Conservation (phyloP, 495 filamentous ascomycete genomes). For the Emericellopsis terricola region DNA sequence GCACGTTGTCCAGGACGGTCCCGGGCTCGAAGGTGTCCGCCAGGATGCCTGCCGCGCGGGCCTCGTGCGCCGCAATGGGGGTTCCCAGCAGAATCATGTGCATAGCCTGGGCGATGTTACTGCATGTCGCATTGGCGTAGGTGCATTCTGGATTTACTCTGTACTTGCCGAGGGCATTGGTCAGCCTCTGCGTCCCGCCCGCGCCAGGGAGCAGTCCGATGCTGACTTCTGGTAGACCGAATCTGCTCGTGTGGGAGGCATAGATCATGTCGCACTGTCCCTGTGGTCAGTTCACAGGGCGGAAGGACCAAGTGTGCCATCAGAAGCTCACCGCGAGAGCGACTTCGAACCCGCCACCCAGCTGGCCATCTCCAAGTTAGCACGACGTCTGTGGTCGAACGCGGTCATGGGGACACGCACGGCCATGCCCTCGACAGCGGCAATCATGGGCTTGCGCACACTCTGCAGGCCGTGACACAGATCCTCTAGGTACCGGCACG, state of each 20-base stretch:
- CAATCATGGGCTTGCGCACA: slow-evolving; percentile 15
- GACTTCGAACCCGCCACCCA: slow-evolving; percentile 19
- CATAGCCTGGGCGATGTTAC: slow-evolving; percentile 4
- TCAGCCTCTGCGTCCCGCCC: slow-evolving; percentile 23
- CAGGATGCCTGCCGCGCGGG: slow-evolving; percentile 1
- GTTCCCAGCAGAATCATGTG: slow-evolving; percentile 3
- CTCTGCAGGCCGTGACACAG: slow-evolving; percentile 12
- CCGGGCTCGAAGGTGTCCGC: slow-evolving; percentile 4
- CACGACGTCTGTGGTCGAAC: not conserved
- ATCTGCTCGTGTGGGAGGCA: slow-evolving; percentile 12
- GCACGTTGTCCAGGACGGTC: slow-evolving; percentile 2
- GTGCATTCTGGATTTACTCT: too few species aligned
- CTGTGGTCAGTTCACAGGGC: slow-evolving; percentile 4
- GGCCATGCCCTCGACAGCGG: slow-evolving; percentile 15
- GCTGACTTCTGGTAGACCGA: slow-evolving; percentile 25
- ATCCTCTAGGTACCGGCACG: slow-evolving; percentile 16
- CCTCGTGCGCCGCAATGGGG: slow-evolving; percentile 3
- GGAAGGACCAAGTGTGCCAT: slow-evolving; percentile 1
- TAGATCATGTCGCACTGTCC: slow-evolving; percentile 22
- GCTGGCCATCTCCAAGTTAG: slow-evolving; percentile 5
- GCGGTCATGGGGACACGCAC: slow-evolving; percentile 7
- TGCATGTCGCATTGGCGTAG: too few species aligned
- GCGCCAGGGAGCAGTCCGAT: slow-evolving; percentile 24
- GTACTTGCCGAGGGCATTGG: slow-evolving; percentile 19
- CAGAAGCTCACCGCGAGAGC: slow-evolving; percentile 11